Base-by-base conservation (phyloP, 306 rosid genomes). In the Adenanthera pavonina region DNA sequence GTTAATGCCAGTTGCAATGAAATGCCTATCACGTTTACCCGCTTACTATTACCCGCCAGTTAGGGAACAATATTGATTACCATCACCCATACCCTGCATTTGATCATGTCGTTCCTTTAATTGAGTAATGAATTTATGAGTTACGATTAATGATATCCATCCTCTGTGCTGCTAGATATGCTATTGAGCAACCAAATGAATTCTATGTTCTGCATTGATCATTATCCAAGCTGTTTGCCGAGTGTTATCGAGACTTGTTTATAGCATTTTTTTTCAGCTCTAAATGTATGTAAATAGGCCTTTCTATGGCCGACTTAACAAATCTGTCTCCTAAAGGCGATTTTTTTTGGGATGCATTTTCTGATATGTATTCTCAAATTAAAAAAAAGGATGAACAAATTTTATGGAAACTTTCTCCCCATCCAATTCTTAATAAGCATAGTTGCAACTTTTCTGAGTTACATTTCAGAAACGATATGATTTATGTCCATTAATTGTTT, bases 291-390 rank as follows among this genome's bases (percentile, higher is more conserved):
- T 14, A 62, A 61, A 19, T 25, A 61, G 60, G 60, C 30, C 47
- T 62, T 46, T 61, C 35, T 76, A 62, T 20, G 61, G 80, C 43
- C 56, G 46, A 44, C 35, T 43, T 61, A 66, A 8, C 14, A 57
- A 41, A 15, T 15, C 60, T 76, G 68, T 76, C 33, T 4, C 38
- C 4, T 61, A 57, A 3, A 57, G 62, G 8, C 2, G 25, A 53
- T 5, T 53, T 53, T 53, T 8, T 75, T 16, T 75, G 54, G 12
- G 35, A 7, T 10, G 19, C 53, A 38, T 36, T 56, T 9, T 34
- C 52, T 61, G 70, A 15, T 33, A 44, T 17, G 57, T 15, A 43
- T 7, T 20, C 15, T 41, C 25, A 57, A 30, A 47, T 60, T 59
- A 16, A 13, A 12, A 1, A 30, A 65, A 74, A 61, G 76, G 47